A percentile compares a stretch with the other conserved stretches of the same genome.
Conservation (phyloP, 2,329 filamentous ascomycete genomes). For the Penicillium sp. region DNA sequence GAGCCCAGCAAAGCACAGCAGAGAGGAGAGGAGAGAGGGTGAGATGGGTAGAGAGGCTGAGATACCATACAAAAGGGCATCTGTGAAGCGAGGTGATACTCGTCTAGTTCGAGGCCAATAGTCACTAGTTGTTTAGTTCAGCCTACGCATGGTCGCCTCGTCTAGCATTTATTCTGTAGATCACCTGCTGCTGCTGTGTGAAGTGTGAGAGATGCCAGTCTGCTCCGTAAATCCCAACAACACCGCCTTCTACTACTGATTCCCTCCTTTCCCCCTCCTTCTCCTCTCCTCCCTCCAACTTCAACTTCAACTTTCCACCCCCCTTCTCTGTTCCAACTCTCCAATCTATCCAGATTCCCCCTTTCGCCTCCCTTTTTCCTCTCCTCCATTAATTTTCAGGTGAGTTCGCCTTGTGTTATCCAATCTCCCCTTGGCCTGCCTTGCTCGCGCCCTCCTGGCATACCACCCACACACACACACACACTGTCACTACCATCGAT, state of each 20-base stretch:
- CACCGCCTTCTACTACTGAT: conserved; percentile 27
- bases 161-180: background rate
- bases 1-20: background rate
- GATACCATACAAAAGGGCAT: background rate
- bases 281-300: conserved; percentile 5
- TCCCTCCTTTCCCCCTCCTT: conserved; percentile 16
- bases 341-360: conserved; percentile 16
- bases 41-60: background rate
- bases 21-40: background rate
- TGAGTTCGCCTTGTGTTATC: conserved; percentile 22
- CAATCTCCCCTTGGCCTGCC: conserved; percentile 10
- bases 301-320: conserved; percentile 11
- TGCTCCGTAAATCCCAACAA: conserved; percentile 29
- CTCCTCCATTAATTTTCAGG: conserved; percentile 25
- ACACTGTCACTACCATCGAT: conserved; percentile 3
- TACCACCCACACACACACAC: conserved; percentile 22
- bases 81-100: background rate
- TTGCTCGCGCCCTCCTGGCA: conserved; percentile 11
- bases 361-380: conserved; percentile 16
- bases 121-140: background rate
- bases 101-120: background rate
- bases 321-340: conserved; percentile 20
- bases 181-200: background rate
- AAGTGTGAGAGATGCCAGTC: conserved; percentile 11
- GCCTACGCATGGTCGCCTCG: background rate